A percentile compares a stretch with the other conserved stretches of the same genome.
Evolutionary conservation across 2,329 filamentous ascomycete genomes (phyloP).

Genomic region (Tolypocladium amazonense): DNA sequence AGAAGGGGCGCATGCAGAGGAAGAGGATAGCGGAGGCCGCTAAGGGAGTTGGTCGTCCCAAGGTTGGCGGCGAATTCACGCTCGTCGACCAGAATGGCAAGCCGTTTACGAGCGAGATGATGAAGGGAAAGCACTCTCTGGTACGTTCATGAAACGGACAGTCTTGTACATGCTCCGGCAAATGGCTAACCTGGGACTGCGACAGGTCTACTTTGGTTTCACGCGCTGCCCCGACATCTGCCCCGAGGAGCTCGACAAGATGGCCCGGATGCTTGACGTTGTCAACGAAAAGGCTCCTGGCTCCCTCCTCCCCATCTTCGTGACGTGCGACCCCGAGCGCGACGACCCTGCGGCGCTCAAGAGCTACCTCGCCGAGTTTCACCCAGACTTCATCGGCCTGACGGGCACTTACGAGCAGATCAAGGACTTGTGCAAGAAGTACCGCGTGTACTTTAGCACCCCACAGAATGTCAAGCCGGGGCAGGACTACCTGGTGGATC

Average conservation of each 20-base stretch:
- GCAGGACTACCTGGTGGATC: slow-evolving; percentile 94
- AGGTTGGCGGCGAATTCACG: slow-evolving; percentile 81
- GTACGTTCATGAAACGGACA: slow-evolving; percentile 32
- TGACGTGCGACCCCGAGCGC: slow-evolving; percentile 88
- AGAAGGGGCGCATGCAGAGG: slow-evolving; percentile 85
- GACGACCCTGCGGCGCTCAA: slow-evolving; percentile 80
- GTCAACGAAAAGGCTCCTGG: slow-evolving; percentile 41
- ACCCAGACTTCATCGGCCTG: slow-evolving; percentile 73
- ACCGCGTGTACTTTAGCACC: slow-evolving; percentile 95
- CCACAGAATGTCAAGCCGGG: slow-evolving; percentile 80
- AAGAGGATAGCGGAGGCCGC: slow-evolving; percentile 82
- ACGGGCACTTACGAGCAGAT: slow-evolving; percentile 92
- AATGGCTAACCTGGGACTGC: not conserved
- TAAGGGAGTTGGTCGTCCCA: slow-evolving; percentile 86
- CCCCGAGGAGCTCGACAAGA: slow-evolving; percentile 97
- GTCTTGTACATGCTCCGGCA: not conserved
- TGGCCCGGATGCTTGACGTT: slow-evolving; percentile 87
- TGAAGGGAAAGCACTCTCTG: slow-evolving; percentile 78
- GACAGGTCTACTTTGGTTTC: slow-evolving; percentile 93
- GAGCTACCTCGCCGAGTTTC: slow-evolving; percentile 83
- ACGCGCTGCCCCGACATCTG: slow-evolving; percentile 98
- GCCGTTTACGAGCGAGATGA: slow-evolving; percentile 64
- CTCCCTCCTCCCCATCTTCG: slow-evolving; percentile 69
- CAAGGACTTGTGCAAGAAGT: slow-evolving; percentile 89
- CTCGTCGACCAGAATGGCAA: slow-evolving; percentile 74